phyloP scores from a whole-genome alignment of 2,329 filamentous ascomycete genomes.

The Beauveria sp. region DNA sequence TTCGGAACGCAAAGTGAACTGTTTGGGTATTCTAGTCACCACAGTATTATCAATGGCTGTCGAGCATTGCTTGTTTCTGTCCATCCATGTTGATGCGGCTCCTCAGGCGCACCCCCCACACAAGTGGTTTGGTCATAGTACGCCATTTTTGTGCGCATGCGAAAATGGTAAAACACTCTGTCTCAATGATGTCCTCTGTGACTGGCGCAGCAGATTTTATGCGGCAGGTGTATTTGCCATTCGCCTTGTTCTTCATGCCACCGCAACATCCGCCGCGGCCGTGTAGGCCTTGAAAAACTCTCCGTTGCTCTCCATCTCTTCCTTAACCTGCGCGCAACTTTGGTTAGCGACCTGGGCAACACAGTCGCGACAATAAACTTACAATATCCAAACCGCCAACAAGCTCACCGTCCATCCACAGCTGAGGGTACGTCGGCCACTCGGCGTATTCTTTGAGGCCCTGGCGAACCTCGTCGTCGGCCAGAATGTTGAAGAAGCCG shows the following conservation, averaged over 20 bases:
- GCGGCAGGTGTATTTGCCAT: neutral
- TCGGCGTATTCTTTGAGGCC: slow-evolving; percentile 96
- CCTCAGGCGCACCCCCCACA: neutral
- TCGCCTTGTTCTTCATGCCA: slow-evolving; percentile 25
- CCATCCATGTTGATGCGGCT: neutral
- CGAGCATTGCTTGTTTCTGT: neutral
- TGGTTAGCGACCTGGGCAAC: neutral
- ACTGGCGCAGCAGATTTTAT: neutral
- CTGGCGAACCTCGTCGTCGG: slow-evolving; percentile 93
- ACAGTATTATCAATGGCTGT: neutral
- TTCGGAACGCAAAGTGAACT: neutral
- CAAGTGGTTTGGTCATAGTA: neutral
- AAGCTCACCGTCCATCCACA: slow-evolving; percentile 86
- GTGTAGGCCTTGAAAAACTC: slow-evolving; percentile 75
- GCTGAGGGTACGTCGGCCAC: slow-evolving; percentile 95
- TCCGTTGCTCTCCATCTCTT: slow-evolving; percentile 77
- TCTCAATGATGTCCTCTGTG: neutral
- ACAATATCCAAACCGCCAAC: slow-evolving; percentile 95
- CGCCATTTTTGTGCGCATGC: neutral
- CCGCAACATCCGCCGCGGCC: slow-evolving; percentile 37
- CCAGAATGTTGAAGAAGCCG: slow-evolving; percentile 98
- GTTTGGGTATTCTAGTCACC: slow-evolving; percentile 1
- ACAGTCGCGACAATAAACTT: slow-evolving; percentile 32
- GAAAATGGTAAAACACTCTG: neutral
- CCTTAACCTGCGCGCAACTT: slow-evolving; percentile 63